Evolutionary conservation across 768 basidiomycete genomes (phyloP), one percentile per base, ranked within the genome.

Genomic region (Pisolithus albus): DNA sequence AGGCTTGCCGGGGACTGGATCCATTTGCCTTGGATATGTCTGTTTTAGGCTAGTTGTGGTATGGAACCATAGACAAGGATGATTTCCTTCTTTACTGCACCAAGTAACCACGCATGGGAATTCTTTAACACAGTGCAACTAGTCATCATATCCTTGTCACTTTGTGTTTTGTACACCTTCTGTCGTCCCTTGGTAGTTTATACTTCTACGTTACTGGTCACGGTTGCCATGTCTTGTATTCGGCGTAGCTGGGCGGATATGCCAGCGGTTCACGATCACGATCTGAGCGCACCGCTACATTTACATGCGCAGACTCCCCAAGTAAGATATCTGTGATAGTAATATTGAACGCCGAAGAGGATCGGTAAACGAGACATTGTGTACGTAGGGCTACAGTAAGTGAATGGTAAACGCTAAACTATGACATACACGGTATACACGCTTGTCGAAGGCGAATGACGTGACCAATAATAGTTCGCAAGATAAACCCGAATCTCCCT

Each of bases 1-100:
- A 47, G 30, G 39, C 51, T 50, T 49, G 41, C 39, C 54, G 34
- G 44, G 23, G 28, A 24, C 46, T 42, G 28, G 41, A 55, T 52
- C 52, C 5, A 30, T 42, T 5, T 42, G 4, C 19, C 23, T 21
- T 28, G 18, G 38, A 39, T 30, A 41, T 38, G 16, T 28, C 13
- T 23, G 46, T 39, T 23, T 49, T 41, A 26, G 28, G 43, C 43
- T 44, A 30, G 43, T 15, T 45, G 43, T 26, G 10, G 34, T 21
- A 32, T 47, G 46, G 46, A 36, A 36, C 18, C 32, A 36, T 47
- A 47, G 46, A 55, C 58, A 41, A 26, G 21, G 28, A 47, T 48
- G 47, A 50, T 52, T 46, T 52, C 45, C 46, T 44, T 49, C 38
- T 40, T 41, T 43, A 13, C 34, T 34, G 34, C 34, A 34, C 34